Conservation (phyloP, 192 early-diverging fungal genomes). For the Linnemannia schmuckeri region DNA sequence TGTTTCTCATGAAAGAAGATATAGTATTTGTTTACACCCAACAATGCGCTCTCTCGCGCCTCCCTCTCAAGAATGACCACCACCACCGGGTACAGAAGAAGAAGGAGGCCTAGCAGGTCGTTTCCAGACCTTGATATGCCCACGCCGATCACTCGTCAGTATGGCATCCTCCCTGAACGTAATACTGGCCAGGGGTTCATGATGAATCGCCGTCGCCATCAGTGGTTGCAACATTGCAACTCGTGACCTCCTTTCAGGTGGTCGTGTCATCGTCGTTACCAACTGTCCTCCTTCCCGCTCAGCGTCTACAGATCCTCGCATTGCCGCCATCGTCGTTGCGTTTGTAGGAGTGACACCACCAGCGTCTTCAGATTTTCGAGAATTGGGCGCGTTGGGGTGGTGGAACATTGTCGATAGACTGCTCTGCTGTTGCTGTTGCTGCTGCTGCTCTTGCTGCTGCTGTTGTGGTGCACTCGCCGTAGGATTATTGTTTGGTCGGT, state of each 20-base stretch:
- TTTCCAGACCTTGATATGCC: constrained; percentile 77
- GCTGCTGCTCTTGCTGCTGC: neutral
- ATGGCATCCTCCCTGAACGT: constrained; percentile 76
- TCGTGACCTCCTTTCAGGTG: constrained; percentile 40
- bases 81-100: too few species aligned
- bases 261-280: constrained; percentile 17
- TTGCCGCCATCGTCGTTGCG: neutral
- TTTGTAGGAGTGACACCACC: neutral
- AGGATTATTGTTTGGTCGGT: neutral
- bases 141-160: constrained; percentile 76
- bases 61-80: too few species aligned
- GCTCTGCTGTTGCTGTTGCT: constrained; percentile 5
- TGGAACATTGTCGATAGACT: constrained; percentile 1
- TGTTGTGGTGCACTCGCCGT: neutral
- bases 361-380: neutral
- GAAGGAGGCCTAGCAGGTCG: constrained; percentile 59
- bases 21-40: neutral
- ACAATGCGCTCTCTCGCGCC: neutral
- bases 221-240: constrained; percentile 80
- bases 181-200: constrained; percentile 69
- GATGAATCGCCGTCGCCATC: constrained; percentile 71
- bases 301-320: constrained; percentile 13
- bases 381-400: neutral
- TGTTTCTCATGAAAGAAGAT: neutral
- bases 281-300: constrained; percentile 13